Percentiles rank a stretch among this genome's conserved stretches.
Evolutionary conservation across 2,329 filamentous ascomycete species (phyloP).

Genomic region (Cordyceps tenuipes): DNA sequence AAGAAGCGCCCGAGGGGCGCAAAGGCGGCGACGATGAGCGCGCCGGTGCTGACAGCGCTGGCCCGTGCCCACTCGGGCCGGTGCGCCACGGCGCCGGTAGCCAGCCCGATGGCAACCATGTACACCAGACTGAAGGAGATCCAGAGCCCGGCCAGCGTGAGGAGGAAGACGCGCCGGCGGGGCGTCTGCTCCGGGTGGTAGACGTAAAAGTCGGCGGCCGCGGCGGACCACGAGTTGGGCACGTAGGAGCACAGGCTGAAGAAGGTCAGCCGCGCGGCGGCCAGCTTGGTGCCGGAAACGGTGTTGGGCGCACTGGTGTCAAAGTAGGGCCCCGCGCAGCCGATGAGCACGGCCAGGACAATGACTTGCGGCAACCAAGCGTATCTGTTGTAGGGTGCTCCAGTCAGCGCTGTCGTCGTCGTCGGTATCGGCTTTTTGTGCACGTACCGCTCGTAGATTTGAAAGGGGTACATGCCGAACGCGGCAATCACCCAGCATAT

Average conservation of each 20-base stretch:
- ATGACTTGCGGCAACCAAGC: constrained; percentile 59
- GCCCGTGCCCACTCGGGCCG: constrained; percentile 41
- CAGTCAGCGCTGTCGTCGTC: neutral
- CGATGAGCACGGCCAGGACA: constrained; percentile 64
- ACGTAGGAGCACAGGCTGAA: constrained; percentile 58
- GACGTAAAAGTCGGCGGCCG: constrained; percentile 71
- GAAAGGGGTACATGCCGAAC: constrained; percentile 47
- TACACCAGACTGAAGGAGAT: constrained; percentile 56
- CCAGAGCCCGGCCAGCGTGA: constrained; percentile 61
- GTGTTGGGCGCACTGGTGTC: constrained; percentile 56
- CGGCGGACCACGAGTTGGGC: constrained; percentile 53
- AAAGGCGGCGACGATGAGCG: constrained; percentile 48
- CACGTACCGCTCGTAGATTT: constrained; percentile 55
- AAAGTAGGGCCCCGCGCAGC: constrained; percentile 53
- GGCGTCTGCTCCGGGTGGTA: constrained; percentile 61
- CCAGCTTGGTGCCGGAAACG: constrained; percentile 54
- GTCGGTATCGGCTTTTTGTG: no score
- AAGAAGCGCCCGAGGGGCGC: constrained; percentile 47
- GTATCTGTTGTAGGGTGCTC: constrained; percentile 17
- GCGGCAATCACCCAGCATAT: constrained; percentile 65
- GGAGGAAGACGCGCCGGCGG: constrained; percentile 55
- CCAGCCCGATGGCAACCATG: constrained; percentile 47
- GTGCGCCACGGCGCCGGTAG: constrained; percentile 40
- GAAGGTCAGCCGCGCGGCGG: constrained; percentile 51
- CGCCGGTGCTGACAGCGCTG: constrained; percentile 44